Percentiles rank a stretch among this genome's conserved stretches.
Evolutionary conservation across 1,284 basidiomycete genomes (phyloP).

Genomic region (Ustilago loliicola): DNA sequence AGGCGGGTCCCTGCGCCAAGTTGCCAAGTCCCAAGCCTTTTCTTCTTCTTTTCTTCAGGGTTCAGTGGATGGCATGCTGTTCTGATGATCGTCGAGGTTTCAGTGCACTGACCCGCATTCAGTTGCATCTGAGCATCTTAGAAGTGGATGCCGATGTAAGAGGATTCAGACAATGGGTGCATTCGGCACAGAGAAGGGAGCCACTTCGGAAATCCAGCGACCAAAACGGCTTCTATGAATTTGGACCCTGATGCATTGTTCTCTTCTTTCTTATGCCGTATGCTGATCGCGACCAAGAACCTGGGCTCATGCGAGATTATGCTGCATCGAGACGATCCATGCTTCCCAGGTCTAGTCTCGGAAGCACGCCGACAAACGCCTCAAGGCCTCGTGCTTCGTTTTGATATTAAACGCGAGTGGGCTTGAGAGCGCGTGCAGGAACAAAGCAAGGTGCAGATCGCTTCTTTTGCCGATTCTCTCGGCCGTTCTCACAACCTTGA

Average conservation of each 20-base stretch:
- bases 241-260: too few species aligned
- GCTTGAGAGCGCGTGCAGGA: conserved; percentile 1
- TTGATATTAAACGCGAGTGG: not conserved
- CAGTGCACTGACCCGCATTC: not conserved
- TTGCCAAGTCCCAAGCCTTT: conserved; percentile 4
- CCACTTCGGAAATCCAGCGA: too few species aligned
- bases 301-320: not conserved
- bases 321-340: not conserved
- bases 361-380: not conserved
- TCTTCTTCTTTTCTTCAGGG: not conserved
- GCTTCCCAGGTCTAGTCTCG: not conserved
- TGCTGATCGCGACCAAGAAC: not conserved
- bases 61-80: not conserved
- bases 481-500: not conserved
- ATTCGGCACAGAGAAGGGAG: too few species aligned
- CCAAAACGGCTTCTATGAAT: too few species aligned
- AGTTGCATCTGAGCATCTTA: not conserved
- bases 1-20: not conserved
- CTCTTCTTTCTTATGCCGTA: not conserved
- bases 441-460: conserved; percentile 2
- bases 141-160: not conserved
- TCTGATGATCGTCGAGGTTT: conserved; percentile 3
- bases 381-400: too few species aligned
- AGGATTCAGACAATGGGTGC: too few species aligned
- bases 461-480: conserved; percentile 11